A percentile compares a stretch with the other conserved stretches of the same genome.
These are phyloP conservation scores for Phascolomyces articulosus DNA, from an alignment of 371 early-diverging fungal genomes.

Conservation along the genomic window DNA sequence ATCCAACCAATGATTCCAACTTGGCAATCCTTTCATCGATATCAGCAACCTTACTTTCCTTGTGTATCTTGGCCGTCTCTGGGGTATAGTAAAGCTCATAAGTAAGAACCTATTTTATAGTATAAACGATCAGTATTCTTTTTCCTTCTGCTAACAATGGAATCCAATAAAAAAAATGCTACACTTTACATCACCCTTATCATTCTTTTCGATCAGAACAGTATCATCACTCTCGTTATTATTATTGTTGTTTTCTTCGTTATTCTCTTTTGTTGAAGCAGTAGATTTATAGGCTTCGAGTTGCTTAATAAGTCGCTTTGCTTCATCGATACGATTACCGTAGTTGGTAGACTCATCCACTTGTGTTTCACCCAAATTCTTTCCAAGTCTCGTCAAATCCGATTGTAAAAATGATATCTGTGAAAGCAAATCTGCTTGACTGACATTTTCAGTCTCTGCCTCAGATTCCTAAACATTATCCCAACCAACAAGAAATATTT, in stretches of 20 bases:
- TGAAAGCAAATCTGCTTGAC: slow-evolving; percentile 63
- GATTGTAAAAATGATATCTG: slow-evolving; percentile 69
- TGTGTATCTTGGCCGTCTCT: slow-evolving; percentile 60
- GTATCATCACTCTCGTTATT: slow-evolving; percentile 22
- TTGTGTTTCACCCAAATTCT: slow-evolving; percentile 34
- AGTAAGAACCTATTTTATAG: slow-evolving; percentile 61
- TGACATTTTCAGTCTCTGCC: slow-evolving; percentile 26
- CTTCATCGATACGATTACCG: slow-evolving; percentile 48
- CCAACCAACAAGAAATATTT: not conserved
- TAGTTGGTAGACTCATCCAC: slow-evolving; percentile 24
- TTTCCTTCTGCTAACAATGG: too few species aligned
- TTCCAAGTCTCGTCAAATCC: slow-evolving; percentile 66
- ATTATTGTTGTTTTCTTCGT: not conserved
- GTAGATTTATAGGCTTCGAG: slow-evolving; percentile 63
- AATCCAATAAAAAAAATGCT: not conserved
- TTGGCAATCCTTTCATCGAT: slow-evolving; percentile 81
- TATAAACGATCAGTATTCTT: too few species aligned
- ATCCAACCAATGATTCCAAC: slow-evolving; percentile 83
- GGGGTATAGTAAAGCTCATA: slow-evolving; percentile 83
- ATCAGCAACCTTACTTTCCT: slow-evolving; percentile 63
- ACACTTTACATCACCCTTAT: slow-evolving; percentile 45
- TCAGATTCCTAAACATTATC: not conserved
- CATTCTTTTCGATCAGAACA: slow-evolving; percentile 25
- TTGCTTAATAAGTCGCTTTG: slow-evolving; percentile 68
- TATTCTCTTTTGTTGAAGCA: slow-evolving; percentile 15